phyloP scores from a whole-genome alignment of 2,329 filamentous ascomycete genomes.

The Neofusicoccum umdonicola region DNA sequence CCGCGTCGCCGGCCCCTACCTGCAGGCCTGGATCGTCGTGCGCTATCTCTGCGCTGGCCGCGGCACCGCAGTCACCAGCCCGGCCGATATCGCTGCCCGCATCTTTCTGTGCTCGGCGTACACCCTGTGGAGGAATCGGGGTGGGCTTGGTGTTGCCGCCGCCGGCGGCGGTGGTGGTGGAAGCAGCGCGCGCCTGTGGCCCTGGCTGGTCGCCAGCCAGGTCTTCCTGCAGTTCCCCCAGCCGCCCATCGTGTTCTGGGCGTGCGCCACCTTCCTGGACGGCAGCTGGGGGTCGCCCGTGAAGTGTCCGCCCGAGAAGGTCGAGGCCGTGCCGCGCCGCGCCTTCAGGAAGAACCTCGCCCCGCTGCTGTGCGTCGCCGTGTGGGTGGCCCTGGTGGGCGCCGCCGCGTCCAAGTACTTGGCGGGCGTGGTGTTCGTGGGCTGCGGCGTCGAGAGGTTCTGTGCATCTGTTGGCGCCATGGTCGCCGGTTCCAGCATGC shows the following conservation, averaged over 20 bases:
- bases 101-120: not conserved
- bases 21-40: not conserved
- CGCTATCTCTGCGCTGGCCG: not conserved
- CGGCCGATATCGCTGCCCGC: not conserved
- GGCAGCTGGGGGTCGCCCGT: not conserved
- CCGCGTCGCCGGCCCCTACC: constrained; percentile 17
- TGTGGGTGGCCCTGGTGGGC: not conserved
- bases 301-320: not conserved
- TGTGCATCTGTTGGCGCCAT: not conserved
- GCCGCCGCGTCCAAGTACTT: not conserved
- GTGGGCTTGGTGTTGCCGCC: no score
- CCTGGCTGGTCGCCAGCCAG: not conserved
- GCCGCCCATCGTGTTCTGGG: not conserved
- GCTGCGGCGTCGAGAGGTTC: not conserved
- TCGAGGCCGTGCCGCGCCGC: no score
- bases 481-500: not conserved
- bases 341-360: not conserved
- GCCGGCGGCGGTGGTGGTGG: no score
- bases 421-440: not conserved
- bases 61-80: not conserved
- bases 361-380: not conserved
- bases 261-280: not conserved
- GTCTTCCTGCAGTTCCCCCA: constrained; percentile 5
- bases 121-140: not conserved
- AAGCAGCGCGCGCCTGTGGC: no score